Percentiles rank a stretch among this genome's conserved stretches.
Conservation (phyloP, 352 stramenopile genomes). For the Phytophthora ohioensis region DNA sequence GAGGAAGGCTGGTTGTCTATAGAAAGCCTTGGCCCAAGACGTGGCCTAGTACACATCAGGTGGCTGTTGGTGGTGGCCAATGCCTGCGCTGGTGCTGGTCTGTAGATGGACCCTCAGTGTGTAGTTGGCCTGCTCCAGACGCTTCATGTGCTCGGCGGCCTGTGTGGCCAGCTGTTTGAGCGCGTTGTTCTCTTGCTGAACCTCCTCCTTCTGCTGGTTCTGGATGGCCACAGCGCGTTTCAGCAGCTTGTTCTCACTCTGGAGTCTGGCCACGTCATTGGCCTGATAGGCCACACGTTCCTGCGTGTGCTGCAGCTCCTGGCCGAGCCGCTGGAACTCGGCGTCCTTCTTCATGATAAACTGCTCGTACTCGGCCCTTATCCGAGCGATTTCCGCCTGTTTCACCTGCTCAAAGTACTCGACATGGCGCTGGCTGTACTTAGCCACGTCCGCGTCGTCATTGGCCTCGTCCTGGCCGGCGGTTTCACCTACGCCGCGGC, state of each 20-base stretch:
- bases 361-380: constrained; percentile 88
- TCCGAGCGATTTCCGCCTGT: constrained; percentile 77
- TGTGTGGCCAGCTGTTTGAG: constrained; percentile 81
- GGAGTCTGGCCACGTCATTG: constrained; percentile 68
- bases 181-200: constrained; percentile 72
- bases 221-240: constrained; percentile 89
- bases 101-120: constrained; percentile 87
- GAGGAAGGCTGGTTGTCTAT: constrained; percentile 26
- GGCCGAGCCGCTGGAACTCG: constrained; percentile 69
- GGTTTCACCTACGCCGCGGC: constrained; percentile 40
- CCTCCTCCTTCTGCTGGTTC: constrained; percentile 89
- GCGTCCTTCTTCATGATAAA: constrained; percentile 84
- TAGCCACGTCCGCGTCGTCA: constrained; percentile 67
- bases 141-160: constrained; percentile 87
- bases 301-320: constrained; percentile 61
- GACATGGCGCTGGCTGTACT: constrained; percentile 89
- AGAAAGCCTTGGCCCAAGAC: constrained; percentile 10
- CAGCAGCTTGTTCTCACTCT: constrained; percentile 86
- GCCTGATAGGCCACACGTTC: constrained; percentile 52
- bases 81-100: constrained; percentile 66
- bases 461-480: constrained; percentile 25
- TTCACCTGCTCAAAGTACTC: constrained; percentile 91
- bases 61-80: constrained; percentile 48
- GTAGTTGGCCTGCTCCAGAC: constrained; percentile 89
- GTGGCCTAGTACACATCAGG: constrained; percentile 75